Evolutionary conservation across 345 rosid species (phyloP).

Genomic region (Toxicodendron radicans): DNA sequence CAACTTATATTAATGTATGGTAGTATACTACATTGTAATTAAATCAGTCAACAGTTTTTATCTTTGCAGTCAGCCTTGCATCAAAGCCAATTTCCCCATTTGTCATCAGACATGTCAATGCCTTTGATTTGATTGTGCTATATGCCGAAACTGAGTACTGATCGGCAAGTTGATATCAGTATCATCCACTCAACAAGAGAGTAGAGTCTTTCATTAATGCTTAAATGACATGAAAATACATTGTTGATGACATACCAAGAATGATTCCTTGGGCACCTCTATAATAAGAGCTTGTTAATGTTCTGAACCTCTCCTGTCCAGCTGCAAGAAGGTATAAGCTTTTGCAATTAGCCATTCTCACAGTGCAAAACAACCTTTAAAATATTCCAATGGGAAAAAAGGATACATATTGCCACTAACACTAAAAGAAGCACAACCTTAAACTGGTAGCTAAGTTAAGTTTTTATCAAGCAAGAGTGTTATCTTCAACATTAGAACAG

Average conservation of each 20-base stretch:
- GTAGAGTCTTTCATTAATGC: background rate
- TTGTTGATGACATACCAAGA: conserved; percentile 57
- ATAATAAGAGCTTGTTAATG: conserved; percentile 88
- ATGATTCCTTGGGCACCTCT: conserved; percentile 95
- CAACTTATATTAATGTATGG: background rate
- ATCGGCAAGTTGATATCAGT: background rate
- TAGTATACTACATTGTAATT: background rate
- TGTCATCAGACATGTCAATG: background rate
- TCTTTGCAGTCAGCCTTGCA: conserved; percentile 6
- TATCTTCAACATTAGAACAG: conserved; percentile 6
- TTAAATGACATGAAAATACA: conserved; percentile 10
- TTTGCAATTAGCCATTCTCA: conserved; percentile 9
- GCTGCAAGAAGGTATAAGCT: conserved; percentile 52
- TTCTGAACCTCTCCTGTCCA: conserved; percentile 96
- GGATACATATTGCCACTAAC: background rate
- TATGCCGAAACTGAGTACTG: background rate
- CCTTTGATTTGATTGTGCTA: background rate
- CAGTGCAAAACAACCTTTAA: background rate
- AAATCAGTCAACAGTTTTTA: background rate
- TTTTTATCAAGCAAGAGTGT: background rate
- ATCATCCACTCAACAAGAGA: conserved; percentile 2
- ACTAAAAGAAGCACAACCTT: background rate
- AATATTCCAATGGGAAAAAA: background rate
- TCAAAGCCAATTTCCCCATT: background rate
- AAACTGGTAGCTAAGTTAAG: background rate